These are phyloP conservation scores for Mycena olivaceomarginata DNA, from an alignment of 768 basidiomycete genomes.

Conservation along the genomic window DNA sequence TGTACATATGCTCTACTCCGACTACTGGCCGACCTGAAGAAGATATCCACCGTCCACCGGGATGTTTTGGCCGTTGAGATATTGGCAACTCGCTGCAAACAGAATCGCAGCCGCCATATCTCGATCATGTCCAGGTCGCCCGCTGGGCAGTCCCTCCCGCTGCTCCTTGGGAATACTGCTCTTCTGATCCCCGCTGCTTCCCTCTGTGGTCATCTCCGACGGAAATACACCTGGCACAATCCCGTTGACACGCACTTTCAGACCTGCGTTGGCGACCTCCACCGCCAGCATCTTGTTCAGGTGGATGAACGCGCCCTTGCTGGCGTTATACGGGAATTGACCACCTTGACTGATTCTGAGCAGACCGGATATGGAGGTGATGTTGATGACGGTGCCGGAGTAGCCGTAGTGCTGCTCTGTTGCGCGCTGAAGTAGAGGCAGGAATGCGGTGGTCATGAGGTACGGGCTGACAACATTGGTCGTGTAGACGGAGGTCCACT, in stretches of 20 bases:
- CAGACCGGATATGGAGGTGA: slow-evolving; percentile 21
- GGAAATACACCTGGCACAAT: slow-evolving; percentile 52
- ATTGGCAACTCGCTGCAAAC: slow-evolving; percentile 26
- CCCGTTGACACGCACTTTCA: slow-evolving; percentile 49
- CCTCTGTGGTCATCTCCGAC: slow-evolving; percentile 47
- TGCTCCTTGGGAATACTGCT: slow-evolving; percentile 22
- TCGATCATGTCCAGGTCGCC: slow-evolving; percentile 6
- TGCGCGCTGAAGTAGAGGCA: background rate
- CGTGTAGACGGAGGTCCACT: slow-evolving; percentile 2
- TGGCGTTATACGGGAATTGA: slow-evolving; percentile 53
- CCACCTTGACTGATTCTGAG: background rate
- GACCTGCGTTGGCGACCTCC: slow-evolving; percentile 43
- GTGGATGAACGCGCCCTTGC: slow-evolving; percentile 54
- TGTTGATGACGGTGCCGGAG: slow-evolving; percentile 10
- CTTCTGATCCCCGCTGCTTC: slow-evolving; percentile 32
- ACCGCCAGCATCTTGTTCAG: slow-evolving; percentile 51
- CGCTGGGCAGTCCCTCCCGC: background rate
- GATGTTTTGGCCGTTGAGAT: slow-evolving; percentile 18
- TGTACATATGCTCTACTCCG: no score
- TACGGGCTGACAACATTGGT: slow-evolving; percentile 2
- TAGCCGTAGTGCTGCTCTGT: slow-evolving; percentile 9
- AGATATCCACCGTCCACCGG: slow-evolving; percentile 28
- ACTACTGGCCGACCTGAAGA: slow-evolving; percentile 13
- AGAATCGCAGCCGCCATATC: slow-evolving; percentile 31
- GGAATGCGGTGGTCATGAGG: slow-evolving; percentile 2